Base-by-base conservation (phyloP, 148 eudicot genomes). In the Bassia scoparia region DNA sequence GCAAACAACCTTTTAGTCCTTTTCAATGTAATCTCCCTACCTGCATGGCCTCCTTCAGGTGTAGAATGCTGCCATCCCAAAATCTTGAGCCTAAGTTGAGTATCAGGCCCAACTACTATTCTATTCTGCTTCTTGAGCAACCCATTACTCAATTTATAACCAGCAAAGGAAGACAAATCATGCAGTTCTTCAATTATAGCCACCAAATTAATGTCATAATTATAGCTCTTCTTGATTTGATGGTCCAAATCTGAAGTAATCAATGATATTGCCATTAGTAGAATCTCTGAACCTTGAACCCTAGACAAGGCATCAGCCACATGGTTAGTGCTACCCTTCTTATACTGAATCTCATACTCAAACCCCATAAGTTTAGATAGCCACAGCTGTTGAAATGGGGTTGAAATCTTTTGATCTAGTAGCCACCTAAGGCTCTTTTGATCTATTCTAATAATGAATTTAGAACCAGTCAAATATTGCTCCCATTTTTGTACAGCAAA, bases 401-500 rank as follows among this genome's bases (percentile, higher is more conserved):
- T 34, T 5, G 66, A 29, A 2, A 34, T 0, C 10, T 18, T 61
- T 0, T 61, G 44, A 15, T 61, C 23, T 7, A 61, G n/a, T 3
- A 61, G 38, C 23, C 23, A 61, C 7, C 33, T 61, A 0, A 61
- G 43, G 23, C 44, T 60, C 26, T 56, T 21, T n/a, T 56, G 26
- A 56, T 56, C 61, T 20, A 29, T 56, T 56, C 61, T 56, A 11
- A 60, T n/a, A n/a, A n/a, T n/a, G n/a, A n/a, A n/a, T n/a, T n/a
- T n/a, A n/a, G n/a, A n/a, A n/a, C n/a, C n/a, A n/a, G n/a, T n/a
- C n/a, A n/a, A n/a, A n/a, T n/a, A n/a, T n/a, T n/a, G n/a, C n/a
- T n/a, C n/a, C n/a, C n/a, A n/a, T n/a, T n/a, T n/a, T n/a, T n/a
- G n/a, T n/a, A n/a, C n/a, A n/a, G n/a, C n/a, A n/a, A n/a, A n/a